Evolutionary conservation across 352 stramenopile species (phyloP).

Genomic region (Globisporangium camurandrum): DNA sequence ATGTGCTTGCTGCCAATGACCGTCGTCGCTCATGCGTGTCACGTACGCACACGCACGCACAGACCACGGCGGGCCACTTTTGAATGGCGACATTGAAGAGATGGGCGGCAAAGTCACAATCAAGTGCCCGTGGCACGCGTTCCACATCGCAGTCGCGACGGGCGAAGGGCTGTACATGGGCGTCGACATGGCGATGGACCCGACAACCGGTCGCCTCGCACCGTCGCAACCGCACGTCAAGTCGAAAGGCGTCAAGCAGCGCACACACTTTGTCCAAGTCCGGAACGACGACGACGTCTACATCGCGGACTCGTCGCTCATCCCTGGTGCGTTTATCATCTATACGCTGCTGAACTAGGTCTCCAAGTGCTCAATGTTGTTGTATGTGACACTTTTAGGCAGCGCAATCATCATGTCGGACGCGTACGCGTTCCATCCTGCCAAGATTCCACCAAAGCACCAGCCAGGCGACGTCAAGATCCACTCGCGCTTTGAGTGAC

Average conservation of each 20-base stretch:
- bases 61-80: slow-evolving; percentile 77
- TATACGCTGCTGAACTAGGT: too few species aligned
- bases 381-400: too few species aligned
- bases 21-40: too few species aligned
- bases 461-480: slow-evolving; percentile 50
- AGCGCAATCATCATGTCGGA: slow-evolving; percentile 48
- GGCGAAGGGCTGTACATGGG: slow-evolving; percentile 83
- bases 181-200: slow-evolving; percentile 57
- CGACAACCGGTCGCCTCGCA: slow-evolving; percentile 32
- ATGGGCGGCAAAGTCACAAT: slow-evolving; percentile 67
- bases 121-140: slow-evolving; percentile 84
- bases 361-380: too few species aligned
- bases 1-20: too few species aligned
- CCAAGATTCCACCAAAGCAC: slow-evolving; percentile 31
- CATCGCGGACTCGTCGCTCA: slow-evolving; percentile 65
- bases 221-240: slow-evolving; percentile 53
- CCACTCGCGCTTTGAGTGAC: slow-evolving; percentile 64
- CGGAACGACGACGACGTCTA: slow-evolving; percentile 62
- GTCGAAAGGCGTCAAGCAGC: slow-evolving; percentile 81
- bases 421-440: slow-evolving; percentile 60
- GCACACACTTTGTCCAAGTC: slow-evolving; percentile 71
- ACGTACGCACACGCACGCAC: too few species aligned
- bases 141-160: slow-evolving; percentile 73
- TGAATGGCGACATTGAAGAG: slow-evolving; percentile 82
- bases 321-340: slow-evolving; percentile 44